These are phyloP conservation scores for Aspergillus novofumigatus DNA, from an alignment of 2,329 filamentous ascomycete genomes.

Conservation along the genomic window DNA sequence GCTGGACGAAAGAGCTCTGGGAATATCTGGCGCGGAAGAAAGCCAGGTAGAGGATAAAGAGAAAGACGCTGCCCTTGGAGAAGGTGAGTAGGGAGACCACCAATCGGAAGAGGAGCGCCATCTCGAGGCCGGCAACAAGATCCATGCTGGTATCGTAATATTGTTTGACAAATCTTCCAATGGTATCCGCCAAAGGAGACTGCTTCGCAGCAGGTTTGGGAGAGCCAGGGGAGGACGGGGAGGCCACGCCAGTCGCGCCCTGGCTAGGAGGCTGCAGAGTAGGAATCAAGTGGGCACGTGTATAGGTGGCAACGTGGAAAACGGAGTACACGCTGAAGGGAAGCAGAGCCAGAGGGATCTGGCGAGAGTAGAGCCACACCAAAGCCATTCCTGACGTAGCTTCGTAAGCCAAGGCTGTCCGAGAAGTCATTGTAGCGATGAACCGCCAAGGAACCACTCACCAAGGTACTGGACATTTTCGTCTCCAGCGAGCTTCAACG, in stretches of 20 bases:
- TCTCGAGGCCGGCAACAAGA: conserved; percentile 82
- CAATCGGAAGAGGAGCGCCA: conserved; percentile 79
- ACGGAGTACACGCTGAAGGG: conserved; percentile 96
- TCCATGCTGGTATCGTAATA: conserved; percentile 98
- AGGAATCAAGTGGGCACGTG: conserved; percentile 87
- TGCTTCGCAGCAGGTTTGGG: conserved; percentile 45
- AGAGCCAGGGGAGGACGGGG: conserved; percentile 53
- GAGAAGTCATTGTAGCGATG: background rate
- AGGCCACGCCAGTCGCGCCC: conserved; percentile 46
- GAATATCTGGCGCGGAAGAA: conserved; percentile 88
- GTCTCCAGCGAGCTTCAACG: conserved; percentile 68
- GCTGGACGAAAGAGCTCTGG: conserved; percentile 91
- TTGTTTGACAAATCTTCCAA: conserved; percentile 91
- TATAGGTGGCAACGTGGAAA: conserved; percentile 98
- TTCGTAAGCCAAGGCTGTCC: conserved; percentile 1
- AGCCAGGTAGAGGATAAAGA: conserved; percentile 77
- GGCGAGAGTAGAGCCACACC: conserved; percentile 88
- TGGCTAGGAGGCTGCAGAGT: conserved; percentile 67
- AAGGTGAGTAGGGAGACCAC: conserved; percentile 78
- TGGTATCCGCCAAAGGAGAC: conserved; percentile 71
- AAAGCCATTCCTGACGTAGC: conserved; percentile 72
- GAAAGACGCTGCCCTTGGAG: conserved; percentile 84
- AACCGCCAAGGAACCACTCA: conserved; percentile 47
- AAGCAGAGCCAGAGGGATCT: conserved; percentile 84
- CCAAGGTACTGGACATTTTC: conserved; percentile 98